Percentiles rank a stretch among this genome's conserved stretches.
phyloP scores from a whole-genome alignment of 2,329 filamentous ascomycete species.

The Teratosphaeria zuluensis region DNA sequence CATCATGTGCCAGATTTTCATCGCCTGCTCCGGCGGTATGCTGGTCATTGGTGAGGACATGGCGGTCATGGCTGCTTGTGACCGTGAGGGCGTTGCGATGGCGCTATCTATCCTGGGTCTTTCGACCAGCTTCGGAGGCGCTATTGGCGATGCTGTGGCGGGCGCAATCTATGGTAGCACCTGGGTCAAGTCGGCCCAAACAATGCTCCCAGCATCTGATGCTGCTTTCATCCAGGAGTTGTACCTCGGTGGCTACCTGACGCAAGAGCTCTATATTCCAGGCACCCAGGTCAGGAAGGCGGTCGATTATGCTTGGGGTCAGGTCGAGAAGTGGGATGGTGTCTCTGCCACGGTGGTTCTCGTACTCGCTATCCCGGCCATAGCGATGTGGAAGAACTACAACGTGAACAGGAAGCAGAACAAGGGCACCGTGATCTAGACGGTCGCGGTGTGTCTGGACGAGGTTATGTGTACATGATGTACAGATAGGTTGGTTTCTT shows the following conservation, averaged over 20 bases:
- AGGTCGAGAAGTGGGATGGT: constrained; percentile 14
- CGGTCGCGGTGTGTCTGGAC: background rate
- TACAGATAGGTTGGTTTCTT: background rate
- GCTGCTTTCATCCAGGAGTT: constrained; percentile 24
- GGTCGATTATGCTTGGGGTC: constrained; percentile 36
- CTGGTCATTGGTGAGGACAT: constrained; percentile 48
- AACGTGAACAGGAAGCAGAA: constrained; percentile 9
- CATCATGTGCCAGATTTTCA: constrained; percentile 47
- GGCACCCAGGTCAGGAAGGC: constrained; percentile 33
- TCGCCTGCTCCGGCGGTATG: constrained; percentile 45
- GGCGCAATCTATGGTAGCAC: constrained; percentile 26
- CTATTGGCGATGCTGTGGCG: constrained; percentile 24
- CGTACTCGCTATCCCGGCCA: constrained; percentile 11
- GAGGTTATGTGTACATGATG: background rate
- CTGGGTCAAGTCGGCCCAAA: constrained; percentile 5
- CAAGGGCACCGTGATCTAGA: constrained; percentile 13
- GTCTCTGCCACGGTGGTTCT: constrained; percentile 14
- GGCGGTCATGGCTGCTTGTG: constrained; percentile 40
- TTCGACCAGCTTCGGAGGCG: constrained; percentile 24
- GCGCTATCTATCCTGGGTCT: constrained; percentile 25
- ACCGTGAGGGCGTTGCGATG: constrained; percentile 35
- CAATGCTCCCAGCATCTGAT: constrained; percentile 35
- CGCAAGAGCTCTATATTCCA: constrained; percentile 32
- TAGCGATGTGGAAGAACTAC: constrained; percentile 17
- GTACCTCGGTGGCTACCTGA: constrained; percentile 17